These are phyloP conservation scores for Candida boleticola DNA, from an alignment of 805 yeast genomes.

Conservation along the genomic window DNA sequence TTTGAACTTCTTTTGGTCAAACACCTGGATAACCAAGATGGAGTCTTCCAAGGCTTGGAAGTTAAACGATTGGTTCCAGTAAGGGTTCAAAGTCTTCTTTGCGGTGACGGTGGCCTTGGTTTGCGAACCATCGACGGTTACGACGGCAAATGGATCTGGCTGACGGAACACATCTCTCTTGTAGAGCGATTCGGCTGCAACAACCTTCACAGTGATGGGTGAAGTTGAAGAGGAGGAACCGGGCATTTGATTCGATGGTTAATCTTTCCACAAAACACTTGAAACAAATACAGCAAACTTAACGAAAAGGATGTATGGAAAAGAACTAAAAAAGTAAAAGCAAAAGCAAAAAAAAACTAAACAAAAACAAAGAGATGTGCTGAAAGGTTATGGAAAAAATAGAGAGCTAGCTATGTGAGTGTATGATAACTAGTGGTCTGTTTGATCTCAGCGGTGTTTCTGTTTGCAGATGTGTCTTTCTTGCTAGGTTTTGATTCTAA, in stretches of 20 bases:
- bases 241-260: conserved; percentile 3
- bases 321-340: too few species aligned
- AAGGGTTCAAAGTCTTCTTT: conserved; percentile 91
- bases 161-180: conserved; percentile 93
- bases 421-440: too few species aligned
- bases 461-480: too few species aligned
- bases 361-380: too few species aligned
- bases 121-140: conserved; percentile 96
- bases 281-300: background rate
- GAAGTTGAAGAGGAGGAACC: conserved; percentile 11
- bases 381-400: too few species aligned
- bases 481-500: too few species aligned
- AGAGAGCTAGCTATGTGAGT: too few species aligned
- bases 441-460: background rate
- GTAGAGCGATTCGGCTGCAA: conserved; percentile 94
- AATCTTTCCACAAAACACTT: background rate
- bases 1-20: conserved; percentile 95
- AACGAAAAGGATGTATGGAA: background rate
- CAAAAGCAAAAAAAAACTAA: background rate
- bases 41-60: conserved; percentile 79
- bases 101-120: conserved; percentile 94
- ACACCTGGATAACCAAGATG: conserved; percentile 87
- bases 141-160: conserved; percentile 97
- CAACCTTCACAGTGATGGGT: conserved; percentile 64
- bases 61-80: conserved; percentile 92